Base-by-base conservation (phyloP, 2,329 filamentous ascomycete genomes). In the Dothistroma pini region DNA sequence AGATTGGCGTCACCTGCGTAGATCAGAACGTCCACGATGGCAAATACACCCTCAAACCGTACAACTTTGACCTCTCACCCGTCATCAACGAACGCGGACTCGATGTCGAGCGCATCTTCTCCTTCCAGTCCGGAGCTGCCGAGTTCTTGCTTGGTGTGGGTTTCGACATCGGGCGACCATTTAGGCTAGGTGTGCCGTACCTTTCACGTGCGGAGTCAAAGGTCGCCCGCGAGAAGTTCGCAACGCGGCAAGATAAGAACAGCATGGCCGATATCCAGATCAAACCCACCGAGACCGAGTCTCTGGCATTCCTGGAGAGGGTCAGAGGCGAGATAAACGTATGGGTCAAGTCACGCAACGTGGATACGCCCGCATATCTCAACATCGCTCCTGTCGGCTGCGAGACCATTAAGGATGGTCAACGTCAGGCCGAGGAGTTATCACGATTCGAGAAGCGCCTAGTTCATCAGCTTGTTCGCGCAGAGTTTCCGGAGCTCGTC, bases 1-100 rank as follows among this genome's bases (percentile, higher is more conserved):
- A 89, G 70, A 75, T 89, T 57, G 87, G 87, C n/a, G 74, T 89
- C 60, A 89, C 87, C 0, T 83, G 86, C 68, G 84, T 84, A n/a
- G 77, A 78, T 56, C 84, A 88, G 70, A 80, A 86, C 70, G 65
- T 70, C 7, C 73, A 80, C 10, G 80, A 78, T 69, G 81, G 82
- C 76, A 74, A 74, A 64, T 89, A 89, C 69, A 76, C 81, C 6
- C 75, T 86, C 35, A 81, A 82, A 25, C 85, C 87, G 2, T 89
- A 86, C 76, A 89, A 89, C 72, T 80, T 89, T 73, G 79, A 83
- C 66, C 71, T 89, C 56, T 85, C 78, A 63, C 86, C 87, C 1
- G 69, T 86, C 11, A 72, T 83, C 31, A 73, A 78, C 22, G 75
- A 79, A 53, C 74, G 78, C 58, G 79, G 78, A 16, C 71, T 88